A percentile compares a stretch with the other conserved stretches of the same genome.
Conservation (phyloP, 2,329 filamentous ascomycete species). For the Ophioceras dolichostomum region DNA sequence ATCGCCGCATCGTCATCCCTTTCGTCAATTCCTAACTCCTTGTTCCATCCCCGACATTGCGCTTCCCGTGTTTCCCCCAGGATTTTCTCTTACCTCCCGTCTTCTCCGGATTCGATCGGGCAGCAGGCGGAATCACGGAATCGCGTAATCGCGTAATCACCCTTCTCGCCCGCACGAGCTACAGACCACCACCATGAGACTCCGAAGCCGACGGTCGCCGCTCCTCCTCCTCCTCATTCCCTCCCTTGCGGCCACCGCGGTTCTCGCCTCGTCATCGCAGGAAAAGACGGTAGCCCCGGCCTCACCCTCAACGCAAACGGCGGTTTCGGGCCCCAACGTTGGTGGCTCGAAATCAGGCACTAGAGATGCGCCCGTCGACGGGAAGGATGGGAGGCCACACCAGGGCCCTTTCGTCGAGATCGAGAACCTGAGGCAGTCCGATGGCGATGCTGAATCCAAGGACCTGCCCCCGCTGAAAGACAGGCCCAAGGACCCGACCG, state of each 20-base stretch:
- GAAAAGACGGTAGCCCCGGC: constrained; percentile 13
- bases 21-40: too few relatives aligned
- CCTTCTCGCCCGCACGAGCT: neutral
- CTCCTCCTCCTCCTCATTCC: constrained; percentile 47
- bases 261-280: constrained; percentile 17
- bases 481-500: constrained; percentile 35
- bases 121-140: too few relatives aligned
- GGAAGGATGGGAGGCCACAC: constrained; percentile 87
- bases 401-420: constrained; percentile 67
- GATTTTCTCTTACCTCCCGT: too few relatives aligned
- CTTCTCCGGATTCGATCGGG: too few relatives aligned
- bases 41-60: too few relatives aligned
- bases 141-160: too few relatives aligned
- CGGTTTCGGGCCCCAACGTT: constrained; percentile 9
- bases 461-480: constrained; percentile 33
- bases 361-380: constrained; percentile 82
- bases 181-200: constrained; percentile 37
- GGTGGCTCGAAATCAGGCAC: constrained; percentile 27
- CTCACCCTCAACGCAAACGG: constrained; percentile 11
- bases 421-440: constrained; percentile 19
- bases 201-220: constrained; percentile 30
- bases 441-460: constrained; percentile 19
- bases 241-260: constrained; percentile 33
- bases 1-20: too few relatives aligned
- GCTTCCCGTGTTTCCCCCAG: too few relatives aligned